These are phyloP conservation scores for Collariella sp. DNA, from an alignment of 495 filamentous ascomycete species.

Conservation along the genomic window DNA sequence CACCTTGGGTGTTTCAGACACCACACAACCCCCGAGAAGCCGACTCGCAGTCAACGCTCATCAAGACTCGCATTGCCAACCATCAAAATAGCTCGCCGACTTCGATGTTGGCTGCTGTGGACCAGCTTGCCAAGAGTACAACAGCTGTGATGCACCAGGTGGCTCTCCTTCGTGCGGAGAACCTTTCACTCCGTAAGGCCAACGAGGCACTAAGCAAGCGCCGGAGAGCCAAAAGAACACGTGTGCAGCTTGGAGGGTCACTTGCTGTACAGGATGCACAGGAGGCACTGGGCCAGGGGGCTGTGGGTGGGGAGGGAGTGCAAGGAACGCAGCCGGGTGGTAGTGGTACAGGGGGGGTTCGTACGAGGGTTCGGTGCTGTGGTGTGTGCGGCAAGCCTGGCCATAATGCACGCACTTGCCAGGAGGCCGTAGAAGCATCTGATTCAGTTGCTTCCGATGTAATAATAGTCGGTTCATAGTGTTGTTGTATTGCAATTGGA, in stretches of 20 bases:
- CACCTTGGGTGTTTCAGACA: neutral
- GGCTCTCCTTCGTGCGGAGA: neutral
- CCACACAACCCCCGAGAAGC: neutral
- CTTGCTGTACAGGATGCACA: neutral
- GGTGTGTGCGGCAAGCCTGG: neutral
- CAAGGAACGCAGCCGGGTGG: conserved; percentile 4
- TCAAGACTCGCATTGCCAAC: too few species aligned
- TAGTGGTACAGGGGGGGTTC: conserved; percentile 4
- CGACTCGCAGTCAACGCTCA: neutral
- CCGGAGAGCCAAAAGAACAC: too few species aligned
- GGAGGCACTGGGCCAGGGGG: conserved; percentile 1
- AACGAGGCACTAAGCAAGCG: too few species aligned
- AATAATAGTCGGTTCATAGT: conserved; percentile 7
- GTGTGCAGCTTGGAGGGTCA: too few species aligned
- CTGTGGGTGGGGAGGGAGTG: conserved; percentile 1
- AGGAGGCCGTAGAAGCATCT: neutral
- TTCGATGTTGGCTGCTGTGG: too few species aligned
- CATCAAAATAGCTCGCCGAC: too few species aligned
- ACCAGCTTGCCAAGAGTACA: too few species aligned
- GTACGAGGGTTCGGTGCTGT: neutral
- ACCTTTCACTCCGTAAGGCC: neutral
- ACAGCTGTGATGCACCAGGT: too few species aligned
- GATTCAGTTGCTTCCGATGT: conserved; percentile 4
- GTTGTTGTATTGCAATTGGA: conserved; percentile 10
- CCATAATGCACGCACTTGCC: neutral